Percentiles rank a stretch among this genome's conserved stretches.
These are phyloP conservation scores for Meyerozyma guilliermondii DNA, from an alignment of 1,139 yeast species.

Conservation along the genomic window DNA sequence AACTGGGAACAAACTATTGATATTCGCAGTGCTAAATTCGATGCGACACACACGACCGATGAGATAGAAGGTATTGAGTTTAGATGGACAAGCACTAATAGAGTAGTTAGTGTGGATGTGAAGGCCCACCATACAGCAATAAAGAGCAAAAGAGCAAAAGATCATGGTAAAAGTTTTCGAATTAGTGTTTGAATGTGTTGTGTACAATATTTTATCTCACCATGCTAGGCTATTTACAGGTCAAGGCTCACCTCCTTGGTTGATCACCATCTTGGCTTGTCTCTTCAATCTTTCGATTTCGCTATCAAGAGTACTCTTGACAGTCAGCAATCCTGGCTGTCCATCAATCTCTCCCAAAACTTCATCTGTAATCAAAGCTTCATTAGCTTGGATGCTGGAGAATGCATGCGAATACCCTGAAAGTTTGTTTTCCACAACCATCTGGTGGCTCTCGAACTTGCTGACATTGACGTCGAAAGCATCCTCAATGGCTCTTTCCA, in stretches of 20 bases:
- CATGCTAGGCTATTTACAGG: constrained; percentile 4
- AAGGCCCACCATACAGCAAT: too few species aligned
- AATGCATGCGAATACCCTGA: constrained; percentile 27
- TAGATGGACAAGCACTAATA: too few species aligned
- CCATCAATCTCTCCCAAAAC: constrained; percentile 35
- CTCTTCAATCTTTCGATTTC: constrained; percentile 32
- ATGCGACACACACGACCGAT: not conserved
- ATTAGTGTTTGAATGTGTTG: not conserved
- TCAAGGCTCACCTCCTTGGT: constrained; percentile 9
- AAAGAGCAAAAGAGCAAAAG: too few species aligned
- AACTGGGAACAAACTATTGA: not conserved
- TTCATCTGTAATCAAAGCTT: constrained; percentile 31
- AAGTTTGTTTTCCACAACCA: constrained; percentile 33
- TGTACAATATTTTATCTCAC: not conserved
- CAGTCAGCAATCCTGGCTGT: constrained; percentile 45
- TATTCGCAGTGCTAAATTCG: not conserved
- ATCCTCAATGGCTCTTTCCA: constrained; percentile 49
- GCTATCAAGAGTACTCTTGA: constrained; percentile 37
- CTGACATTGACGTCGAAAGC: constrained; percentile 48
- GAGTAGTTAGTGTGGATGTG: too few species aligned
- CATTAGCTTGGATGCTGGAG: constrained; percentile 25
- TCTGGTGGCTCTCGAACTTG: constrained; percentile 31
- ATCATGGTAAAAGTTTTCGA: too few species aligned
- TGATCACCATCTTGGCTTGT: constrained; percentile 29
- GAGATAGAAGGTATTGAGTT: not conserved